Percentiles rank a stretch among this genome's conserved stretches.
These are phyloP conservation scores for Lobosporangium transversale DNA, from an alignment of 192 early-diverging fungal species.

Conservation along the genomic window DNA sequence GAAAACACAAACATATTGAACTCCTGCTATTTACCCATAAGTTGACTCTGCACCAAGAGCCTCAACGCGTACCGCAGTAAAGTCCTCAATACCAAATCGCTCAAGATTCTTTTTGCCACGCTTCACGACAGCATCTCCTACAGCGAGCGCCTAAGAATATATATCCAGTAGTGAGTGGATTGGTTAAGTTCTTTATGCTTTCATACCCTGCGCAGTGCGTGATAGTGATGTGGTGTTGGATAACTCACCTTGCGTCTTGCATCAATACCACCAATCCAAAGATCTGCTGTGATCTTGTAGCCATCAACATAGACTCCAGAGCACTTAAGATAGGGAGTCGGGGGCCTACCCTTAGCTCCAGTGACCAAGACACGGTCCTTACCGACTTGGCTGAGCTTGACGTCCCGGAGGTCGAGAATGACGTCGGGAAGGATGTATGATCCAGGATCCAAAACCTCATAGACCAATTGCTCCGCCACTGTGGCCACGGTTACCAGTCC, in stretches of 20 bases:
- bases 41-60: slow-evolving; percentile 66
- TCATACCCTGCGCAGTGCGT: not conserved
- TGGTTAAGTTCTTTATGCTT: not conserved
- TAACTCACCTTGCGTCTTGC: slow-evolving; percentile 61
- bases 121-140: slow-evolving; percentile 65
- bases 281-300: slow-evolving; percentile 66
- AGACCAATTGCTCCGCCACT: slow-evolving; percentile 72
- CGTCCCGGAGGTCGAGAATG: slow-evolving; percentile 67
- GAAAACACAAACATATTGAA: not conserved
- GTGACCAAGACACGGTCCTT: slow-evolving; percentile 65
- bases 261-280: slow-evolving; percentile 70
- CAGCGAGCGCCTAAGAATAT: slow-evolving; percentile 54
- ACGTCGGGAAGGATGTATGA: slow-evolving; percentile 73
- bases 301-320: slow-evolving; percentile 71
- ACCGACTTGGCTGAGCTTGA: slow-evolving; percentile 63
- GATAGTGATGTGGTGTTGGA: not conserved
- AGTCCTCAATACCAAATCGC: slow-evolving; percentile 59
- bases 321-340: slow-evolving; percentile 67
- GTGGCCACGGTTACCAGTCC: slow-evolving; percentile 67
- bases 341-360: slow-evolving; percentile 67
- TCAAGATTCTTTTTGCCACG: slow-evolving; percentile 57
- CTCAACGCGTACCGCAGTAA: slow-evolving; percentile 65
- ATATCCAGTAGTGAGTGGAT: not conserved
- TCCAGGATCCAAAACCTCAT: slow-evolving; percentile 74
- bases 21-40: slow-evolving; percentile 60